phyloP scores from a whole-genome alignment of 2,329 filamentous ascomycete species.

The Xylariaceae sp. region DNA sequence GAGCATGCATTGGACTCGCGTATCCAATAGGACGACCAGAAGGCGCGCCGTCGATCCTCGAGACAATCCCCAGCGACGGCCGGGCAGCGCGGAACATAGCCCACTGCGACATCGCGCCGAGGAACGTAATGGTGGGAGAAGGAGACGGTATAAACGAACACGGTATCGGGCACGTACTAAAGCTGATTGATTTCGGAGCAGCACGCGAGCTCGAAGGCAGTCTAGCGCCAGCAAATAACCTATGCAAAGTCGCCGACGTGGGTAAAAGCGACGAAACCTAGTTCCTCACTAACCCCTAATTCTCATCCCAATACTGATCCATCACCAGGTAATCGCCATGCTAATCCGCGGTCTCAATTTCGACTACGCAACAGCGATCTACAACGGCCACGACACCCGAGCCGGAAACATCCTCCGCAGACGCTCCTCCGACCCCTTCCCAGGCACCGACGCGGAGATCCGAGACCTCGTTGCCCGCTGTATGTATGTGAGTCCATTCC shows the following conservation, averaged over 20 bases:
- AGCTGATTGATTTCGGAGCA: slow-evolving; percentile 13
- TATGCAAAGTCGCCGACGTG: background rate
- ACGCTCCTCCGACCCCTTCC: background rate
- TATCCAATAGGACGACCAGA: slow-evolving; percentile 1
- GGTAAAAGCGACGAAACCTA: background rate
- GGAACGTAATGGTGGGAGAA: slow-evolving; percentile 11
- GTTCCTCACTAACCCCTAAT: background rate
- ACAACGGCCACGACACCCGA: background rate
- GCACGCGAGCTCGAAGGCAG: background rate
- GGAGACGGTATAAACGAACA: slow-evolving; percentile 1
- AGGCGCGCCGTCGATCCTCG: background rate
- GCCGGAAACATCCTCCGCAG: background rate
- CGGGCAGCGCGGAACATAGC: background rate
- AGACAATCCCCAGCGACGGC: slow-evolving; percentile 3
- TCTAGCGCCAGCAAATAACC: background rate
- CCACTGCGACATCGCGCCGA: background rate
- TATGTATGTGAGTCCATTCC: background rate
- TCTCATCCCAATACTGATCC: background rate
- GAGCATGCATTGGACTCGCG: slow-evolving; percentile 12
- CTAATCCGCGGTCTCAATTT: background rate
- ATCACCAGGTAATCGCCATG: background rate
- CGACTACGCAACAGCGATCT: background rate
- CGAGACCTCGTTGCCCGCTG: slow-evolving; percentile 6
- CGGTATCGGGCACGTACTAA: background rate
- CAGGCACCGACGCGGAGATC: background rate